Evolutionary conservation across 164 flowering plant species (phyloP), one percentile per base, ranked within the genome.

Genomic region (Saururus chinensis): DNA sequence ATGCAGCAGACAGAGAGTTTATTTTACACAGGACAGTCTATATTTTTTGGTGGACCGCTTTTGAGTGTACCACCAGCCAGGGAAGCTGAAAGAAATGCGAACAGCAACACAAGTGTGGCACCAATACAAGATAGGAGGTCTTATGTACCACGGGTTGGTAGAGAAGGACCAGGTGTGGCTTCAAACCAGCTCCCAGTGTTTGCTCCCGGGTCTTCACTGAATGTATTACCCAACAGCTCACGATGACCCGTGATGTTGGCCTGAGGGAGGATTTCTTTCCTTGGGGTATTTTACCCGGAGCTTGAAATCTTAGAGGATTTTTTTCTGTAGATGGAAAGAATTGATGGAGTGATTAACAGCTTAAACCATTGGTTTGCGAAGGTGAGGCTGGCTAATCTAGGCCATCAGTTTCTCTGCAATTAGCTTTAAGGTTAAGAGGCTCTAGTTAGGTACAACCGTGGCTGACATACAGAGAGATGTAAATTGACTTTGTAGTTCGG

Each of bases 11-110:
- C 88, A 3, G 91, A 85, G 67, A 86, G 81, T 60, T 80, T 89
- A 42, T 75, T 72, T 75, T 83, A 85, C 72, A 80, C 87, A 0
- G 97, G 92, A 41, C 85, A 88, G 24, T 85, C 91, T 19, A 90
- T 93, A 56, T 93, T 90, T 84, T 93, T 85, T 64, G 97, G 97
- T 17, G 97, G 97, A 8, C 97, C 99, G 1, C 84, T 85, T 53
- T 69, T 89, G 70, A 79, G 79, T 56, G 79, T 66, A 12, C 66
- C 87, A 12, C 66, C 87, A 4, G 59, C 26, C 10, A 75, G 73
- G 57, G 84, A 85, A 49, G 64, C 68, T 54, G 24, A 65, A 58
- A 85, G 75, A 71, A 71, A 65, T 56, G 86, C 77, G 45, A 66
- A 60, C 59, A 75, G 57, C 56, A 71, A 10, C 25, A 26, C 65